A percentile compares a stretch with the other conserved stretches of the same genome.
phyloP scores from a whole-genome alignment of 164 flowering plant species.

The Tetrastigma voinierianum region DNA sequence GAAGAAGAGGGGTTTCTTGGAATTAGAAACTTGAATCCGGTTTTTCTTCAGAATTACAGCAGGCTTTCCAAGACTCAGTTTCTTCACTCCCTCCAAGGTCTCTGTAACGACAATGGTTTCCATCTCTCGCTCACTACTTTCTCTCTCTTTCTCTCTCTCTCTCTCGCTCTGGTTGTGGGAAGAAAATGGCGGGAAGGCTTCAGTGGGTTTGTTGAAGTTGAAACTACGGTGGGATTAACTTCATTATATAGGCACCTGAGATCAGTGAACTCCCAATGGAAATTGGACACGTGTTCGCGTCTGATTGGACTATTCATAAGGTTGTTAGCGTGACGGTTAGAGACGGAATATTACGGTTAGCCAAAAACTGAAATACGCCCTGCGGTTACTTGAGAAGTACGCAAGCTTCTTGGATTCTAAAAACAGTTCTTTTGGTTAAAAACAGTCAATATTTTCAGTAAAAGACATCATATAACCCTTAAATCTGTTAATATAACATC shows the following conservation, averaged over 20 bases:
- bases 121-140: conserved; percentile 5
- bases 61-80: background rate
- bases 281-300: background rate
- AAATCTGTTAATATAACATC: too few species aligned
- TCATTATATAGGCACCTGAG: background rate
- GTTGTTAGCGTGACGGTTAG: too few species aligned
- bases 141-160: conserved; percentile 1
- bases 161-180: conserved; percentile 1
- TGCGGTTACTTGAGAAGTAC: too few species aligned
- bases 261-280: background rate
- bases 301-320: background rate
- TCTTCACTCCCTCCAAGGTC: background rate
- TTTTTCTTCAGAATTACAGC: conserved; percentile 15
- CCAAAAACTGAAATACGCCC: too few species aligned
- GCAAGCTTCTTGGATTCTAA: too few species aligned
- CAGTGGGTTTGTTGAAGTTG: background rate
- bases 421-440: too few species aligned
- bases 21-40: conserved; percentile 33
- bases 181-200: conserved; percentile 11
- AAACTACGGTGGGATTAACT: background rate
- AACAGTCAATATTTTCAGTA: too few species aligned
- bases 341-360: too few species aligned
- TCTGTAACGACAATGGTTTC: background rate
- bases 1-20: conserved; percentile 37
- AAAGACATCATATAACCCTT: too few species aligned